Evolutionary conservation across 2,329 filamentous ascomycete species (phyloP), one percentile per base, ranked within the genome.

Genomic region (Aspergillus jensenii): DNA sequence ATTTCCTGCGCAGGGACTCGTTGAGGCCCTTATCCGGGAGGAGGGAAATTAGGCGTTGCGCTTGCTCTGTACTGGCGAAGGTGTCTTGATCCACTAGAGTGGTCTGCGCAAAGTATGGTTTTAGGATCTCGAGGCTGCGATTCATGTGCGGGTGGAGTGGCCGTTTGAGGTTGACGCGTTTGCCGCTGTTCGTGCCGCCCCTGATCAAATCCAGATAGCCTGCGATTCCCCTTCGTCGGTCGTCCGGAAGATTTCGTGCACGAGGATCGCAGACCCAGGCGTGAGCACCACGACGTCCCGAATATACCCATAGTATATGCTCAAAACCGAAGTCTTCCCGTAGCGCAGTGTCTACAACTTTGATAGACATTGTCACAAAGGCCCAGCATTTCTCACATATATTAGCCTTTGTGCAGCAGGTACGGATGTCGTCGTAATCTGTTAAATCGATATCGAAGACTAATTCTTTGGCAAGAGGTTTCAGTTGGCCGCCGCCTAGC

Each of bases 381-480:
- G 89, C 83, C 95, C 95, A 99, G 78, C 95, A 99, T 73, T 93
- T 95, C 64, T 82, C 83, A 74, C 95, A 99, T 64, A 99, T 98
- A 66, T 90, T 96, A 8, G 93, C 91, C 72, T 93, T 93, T 68
- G 88, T 87, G 74, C 95, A 99, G 78, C 95, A 99, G 27, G 93
- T 97, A 66, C 95, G 88, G 63, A 99, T 90, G 64, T 96, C 91
- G 73, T 99, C 95, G 76, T 99, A 99, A 78, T 98, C 95, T 55
- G 95, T 98, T 84, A 99, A 84, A 84, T 99, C 95, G 68, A 99
- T 98, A 88, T 99, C 95, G 75, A 99, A 98, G 67, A 96, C 96
- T 40, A 99, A 80, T 74, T 99, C 95, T 74, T 99, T 99, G 56
- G 90, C 84, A 33, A 97, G 75, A 0, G 95, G 93, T 62, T 88